phyloP scores from a whole-genome alignment of 257 asterid species.

The Verbena officinalis region DNA sequence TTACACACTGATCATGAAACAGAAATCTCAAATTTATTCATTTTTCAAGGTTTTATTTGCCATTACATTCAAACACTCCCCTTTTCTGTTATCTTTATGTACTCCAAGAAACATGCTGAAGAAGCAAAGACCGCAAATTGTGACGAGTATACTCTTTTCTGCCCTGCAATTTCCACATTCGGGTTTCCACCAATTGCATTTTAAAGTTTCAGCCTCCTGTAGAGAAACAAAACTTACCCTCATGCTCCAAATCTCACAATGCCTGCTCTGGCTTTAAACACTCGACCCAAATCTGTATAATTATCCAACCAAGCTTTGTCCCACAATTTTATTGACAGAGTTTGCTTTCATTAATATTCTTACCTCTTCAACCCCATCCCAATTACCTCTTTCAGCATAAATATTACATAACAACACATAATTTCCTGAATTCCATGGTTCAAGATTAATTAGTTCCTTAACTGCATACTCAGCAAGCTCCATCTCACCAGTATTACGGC shows the following conservation, averaged over 20 bases:
- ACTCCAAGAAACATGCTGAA: neutral
- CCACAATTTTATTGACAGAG: slow-evolving; percentile 31
- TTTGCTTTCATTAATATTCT: slow-evolving; percentile 32
- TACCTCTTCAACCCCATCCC: slow-evolving; percentile 41
- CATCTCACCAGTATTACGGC: slow-evolving; percentile 28
- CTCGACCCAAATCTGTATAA: neutral
- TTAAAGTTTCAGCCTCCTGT: neutral
- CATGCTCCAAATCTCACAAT: neutral
- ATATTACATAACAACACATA: slow-evolving; percentile 47
- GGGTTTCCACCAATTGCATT: slow-evolving; percentile 9
- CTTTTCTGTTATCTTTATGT: neutral
- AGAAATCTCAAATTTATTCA: neutral
- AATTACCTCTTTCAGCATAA: slow-evolving; percentile 40
- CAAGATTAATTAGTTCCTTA: slow-evolving; percentile 40
- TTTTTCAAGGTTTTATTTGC: neutral
- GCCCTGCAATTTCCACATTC: neutral
- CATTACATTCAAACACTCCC: neutral
- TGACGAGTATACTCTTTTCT: neutral
- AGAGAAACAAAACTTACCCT: neutral
- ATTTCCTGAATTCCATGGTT: slow-evolving; percentile 46
- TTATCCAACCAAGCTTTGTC: slow-evolving; percentile 34
- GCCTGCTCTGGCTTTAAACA: neutral
- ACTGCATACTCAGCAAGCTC: slow-evolving; percentile 42
- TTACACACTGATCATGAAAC: neutral
- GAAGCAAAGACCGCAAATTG: neutral